These are phyloP conservation scores for Fusarium nisikadoi DNA, from an alignment of 2,329 filamentous ascomycete species.

Conservation along the genomic window DNA sequence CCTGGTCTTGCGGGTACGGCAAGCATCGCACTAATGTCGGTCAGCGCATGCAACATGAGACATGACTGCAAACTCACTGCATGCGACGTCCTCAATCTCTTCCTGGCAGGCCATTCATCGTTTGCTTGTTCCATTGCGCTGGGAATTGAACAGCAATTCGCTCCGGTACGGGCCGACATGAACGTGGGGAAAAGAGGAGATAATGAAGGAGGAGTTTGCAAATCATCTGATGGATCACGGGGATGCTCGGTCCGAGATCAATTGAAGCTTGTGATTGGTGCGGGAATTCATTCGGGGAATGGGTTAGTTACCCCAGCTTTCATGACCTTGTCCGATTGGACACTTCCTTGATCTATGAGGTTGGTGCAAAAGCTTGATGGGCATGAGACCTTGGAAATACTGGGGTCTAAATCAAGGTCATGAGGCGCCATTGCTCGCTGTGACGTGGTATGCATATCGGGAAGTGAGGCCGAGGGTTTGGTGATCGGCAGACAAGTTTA, in stretches of 20 bases:
- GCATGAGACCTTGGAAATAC: constrained; percentile 13
- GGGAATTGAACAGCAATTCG: constrained; percentile 33
- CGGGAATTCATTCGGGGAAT: constrained; percentile 9
- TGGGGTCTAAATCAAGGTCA: neutral
- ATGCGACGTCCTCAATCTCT: constrained; percentile 56
- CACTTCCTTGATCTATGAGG: neutral
- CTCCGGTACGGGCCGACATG: constrained; percentile 49
- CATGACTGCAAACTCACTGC: constrained; percentile 47
- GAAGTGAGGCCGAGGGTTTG: neutral
- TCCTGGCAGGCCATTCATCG: constrained; percentile 50
- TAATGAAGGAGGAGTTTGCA: constrained; percentile 23
- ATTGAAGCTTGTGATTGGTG: constrained; percentile 24
- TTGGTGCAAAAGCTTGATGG: constrained; percentile 27
- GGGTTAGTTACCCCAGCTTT: constrained; percentile 19
- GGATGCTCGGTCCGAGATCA: constrained; percentile 24
- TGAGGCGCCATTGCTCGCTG: neutral
- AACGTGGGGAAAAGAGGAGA: constrained; percentile 33
- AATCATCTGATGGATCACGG: constrained; percentile 21
- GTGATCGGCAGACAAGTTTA: neutral
- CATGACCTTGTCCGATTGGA: constrained; percentile 2
- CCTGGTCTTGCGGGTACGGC: constrained; percentile 60
- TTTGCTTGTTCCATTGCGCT: constrained; percentile 42
- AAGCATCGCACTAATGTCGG: constrained; percentile 56
- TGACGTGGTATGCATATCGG: neutral
- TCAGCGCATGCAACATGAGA: neutral